A percentile compares a stretch with the other conserved stretches of the same genome.
These are phyloP conservation scores for Grosmannia clavigera DNA, from an alignment of 2,329 filamentous ascomycete species.

Conservation along the genomic window DNA sequence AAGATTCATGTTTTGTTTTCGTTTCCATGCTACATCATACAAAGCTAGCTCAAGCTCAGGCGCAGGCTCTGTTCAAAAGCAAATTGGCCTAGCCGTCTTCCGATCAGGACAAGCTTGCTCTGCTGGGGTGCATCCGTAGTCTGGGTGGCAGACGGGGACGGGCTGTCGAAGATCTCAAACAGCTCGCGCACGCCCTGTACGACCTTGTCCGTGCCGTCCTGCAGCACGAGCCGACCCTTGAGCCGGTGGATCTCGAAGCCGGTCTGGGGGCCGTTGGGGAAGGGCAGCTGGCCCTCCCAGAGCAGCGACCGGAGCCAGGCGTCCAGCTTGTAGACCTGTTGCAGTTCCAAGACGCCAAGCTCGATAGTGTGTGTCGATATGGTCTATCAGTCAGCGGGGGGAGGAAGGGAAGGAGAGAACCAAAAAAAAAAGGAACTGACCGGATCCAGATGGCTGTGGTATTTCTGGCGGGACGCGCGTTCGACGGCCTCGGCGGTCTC, in stretches of 20 bases:
- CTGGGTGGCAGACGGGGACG: conserved; percentile 10
- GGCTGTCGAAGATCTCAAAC: conserved; percentile 63
- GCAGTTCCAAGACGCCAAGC: conserved; percentile 44
- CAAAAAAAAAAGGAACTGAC: conserved; percentile 26
- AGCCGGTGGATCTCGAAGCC: conserved; percentile 74
- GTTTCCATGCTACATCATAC: too few species aligned
- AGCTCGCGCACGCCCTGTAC: conserved; percentile 87
- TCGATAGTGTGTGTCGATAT: conserved; percentile 73
- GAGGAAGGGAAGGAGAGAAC: background rate
- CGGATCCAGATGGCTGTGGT: conserved; percentile 79
- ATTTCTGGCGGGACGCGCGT: conserved; percentile 51
- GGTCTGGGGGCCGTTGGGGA: conserved; percentile 12
- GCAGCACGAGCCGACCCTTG: conserved; percentile 64
- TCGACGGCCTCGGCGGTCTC: conserved; percentile 66
- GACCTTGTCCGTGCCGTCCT: conserved; percentile 56
- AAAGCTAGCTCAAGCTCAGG: background rate
- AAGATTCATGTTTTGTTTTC: too few species aligned
- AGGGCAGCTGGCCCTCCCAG: conserved; percentile 62
- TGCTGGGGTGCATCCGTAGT: conserved; percentile 15
- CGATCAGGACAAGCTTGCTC: conserved; percentile 53
- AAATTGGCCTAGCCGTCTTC: conserved; percentile 37
- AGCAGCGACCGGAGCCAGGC: conserved; percentile 70
- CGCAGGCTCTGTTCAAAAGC: conserved; percentile 35
- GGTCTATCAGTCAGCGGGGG: conserved; percentile 36
- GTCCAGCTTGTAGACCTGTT: conserved; percentile 55